Evolutionary conservation across 225 moss, liverwort and hornwort species (phyloP), one percentile per base, ranked within the genome.

Genomic region (Neckera pumila): DNA sequence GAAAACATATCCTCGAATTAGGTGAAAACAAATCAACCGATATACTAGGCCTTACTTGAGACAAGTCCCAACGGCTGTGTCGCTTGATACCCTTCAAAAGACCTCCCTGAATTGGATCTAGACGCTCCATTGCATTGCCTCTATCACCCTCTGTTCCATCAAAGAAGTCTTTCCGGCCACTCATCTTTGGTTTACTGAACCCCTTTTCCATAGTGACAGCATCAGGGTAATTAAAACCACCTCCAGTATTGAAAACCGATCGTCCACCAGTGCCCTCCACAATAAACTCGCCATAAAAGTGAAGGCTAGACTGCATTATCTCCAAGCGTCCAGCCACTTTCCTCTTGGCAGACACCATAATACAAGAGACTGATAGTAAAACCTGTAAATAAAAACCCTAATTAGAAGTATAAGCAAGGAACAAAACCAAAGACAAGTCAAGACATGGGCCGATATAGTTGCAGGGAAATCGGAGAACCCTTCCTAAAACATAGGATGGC

Each of bases 301-400:
- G 96, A 81, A 96, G 92, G 73, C 93, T 95, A 76, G 96, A 94
- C 65, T 92, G 95, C 95, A 95, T 95, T 76, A 95, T 87, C 82
- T 96, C 96, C 87, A 96, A 90, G 53, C 95, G 95, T 72, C 96
- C 96, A 69, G 96, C 96, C 79, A 96, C 89, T 92, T 96, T 96
- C 85, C 94, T 91, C 91, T 96, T 95, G 26, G 96, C 93, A 87
- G 93, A 90, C 59, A 96, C 93, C 89, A 96, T 91, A 81, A 96
- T 91, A 82, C 96, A 96, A 70, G 96, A 91, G 71, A 93, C 93
- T 59, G 96, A 96, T 40, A 89, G 87, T 89, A 95, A 79, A 73
- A 96, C 96, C 96, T 96, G 96, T 72, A 42, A 60, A 85, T 47
- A n/a, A 19, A 23, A 79, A 78, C 64, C 49, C 61, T 57, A 72